Evolutionary conservation across 1,139 yeast genomes (phyloP), one percentile per base, ranked within the genome.

Genomic region (Yamadazyma friedrichii): DNA sequence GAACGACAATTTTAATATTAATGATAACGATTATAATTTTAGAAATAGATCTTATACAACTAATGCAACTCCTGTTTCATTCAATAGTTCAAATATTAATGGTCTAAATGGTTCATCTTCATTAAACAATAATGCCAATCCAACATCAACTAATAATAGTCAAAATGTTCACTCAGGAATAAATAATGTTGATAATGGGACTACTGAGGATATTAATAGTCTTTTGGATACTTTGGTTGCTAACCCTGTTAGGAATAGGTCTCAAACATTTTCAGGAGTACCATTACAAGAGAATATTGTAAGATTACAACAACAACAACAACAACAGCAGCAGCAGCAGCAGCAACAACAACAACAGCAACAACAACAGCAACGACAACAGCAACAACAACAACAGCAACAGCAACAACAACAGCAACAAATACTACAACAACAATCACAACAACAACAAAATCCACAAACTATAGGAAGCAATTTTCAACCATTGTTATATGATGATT

Each of bases 31-130:
- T n/a, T 36, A 38, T 31, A 20, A 31, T 32, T 39, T 36, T 27
- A 61, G 77, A 51, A 74, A 69, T 41, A 64, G 81, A 49, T 74
- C 80, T 1, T 75, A 76, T 51, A 71, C 81, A 3, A 72, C 80
- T 11, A 64, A 69, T n/a, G 73, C 65, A 1, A 50, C 59, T 28
- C 59, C 67, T 8, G 52, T 50, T 36, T 15, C 31, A 5, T 31
- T 36, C 11, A 38, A 38, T 32, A 17, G 8, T 15, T 15, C 31
- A 4, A 33, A 38, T 27, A 12, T 10, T 27, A n/a, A n/a, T 22
- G 31, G 22, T 20, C 5, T 20, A 6, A 20, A 20, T 20, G 24
- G 24, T 20, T 8, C 24, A 20, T 20, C 24, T 20, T 20, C 24
- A 20, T 20, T 20, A 20, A 20, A 20, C 8, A 20, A 20, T 20